Percentiles rank a stretch among this genome's conserved stretches.
These are phyloP conservation scores for Rhodosporidiobolus odoratus DNA, from an alignment of 768 basidiomycete species.

Conservation along the genomic window DNA sequence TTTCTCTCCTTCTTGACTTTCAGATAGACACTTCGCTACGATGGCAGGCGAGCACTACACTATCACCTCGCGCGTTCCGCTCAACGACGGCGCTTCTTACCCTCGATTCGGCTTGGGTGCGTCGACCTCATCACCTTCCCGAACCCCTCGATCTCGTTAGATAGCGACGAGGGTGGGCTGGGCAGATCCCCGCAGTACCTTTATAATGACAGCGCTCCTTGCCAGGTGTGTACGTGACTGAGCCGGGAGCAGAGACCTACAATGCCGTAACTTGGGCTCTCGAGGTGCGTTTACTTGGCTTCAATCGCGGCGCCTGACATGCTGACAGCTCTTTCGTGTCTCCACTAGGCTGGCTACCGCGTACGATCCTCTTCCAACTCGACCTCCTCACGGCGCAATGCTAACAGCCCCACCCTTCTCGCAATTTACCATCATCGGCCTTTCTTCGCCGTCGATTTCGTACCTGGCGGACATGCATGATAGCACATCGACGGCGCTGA, in stretches of 20 bases:
- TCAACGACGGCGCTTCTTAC: conserved; percentile 56
- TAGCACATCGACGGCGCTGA: conserved; percentile 37
- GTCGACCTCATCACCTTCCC: conserved; percentile 43
- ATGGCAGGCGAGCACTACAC: background rate
- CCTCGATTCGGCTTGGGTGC: conserved; percentile 58
- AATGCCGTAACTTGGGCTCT: conserved; percentile 59
- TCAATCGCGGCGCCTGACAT: background rate
- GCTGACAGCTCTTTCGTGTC: background rate
- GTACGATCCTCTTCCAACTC: conserved; percentile 34
- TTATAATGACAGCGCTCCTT: conserved; percentile 38
- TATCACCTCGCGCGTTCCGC: conserved; percentile 43
- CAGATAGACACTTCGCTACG: background rate
- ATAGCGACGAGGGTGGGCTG: background rate
- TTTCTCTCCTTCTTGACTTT: background rate
- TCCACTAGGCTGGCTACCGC: conserved; percentile 57
- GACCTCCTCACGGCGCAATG: background rate
- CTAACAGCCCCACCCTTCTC: background rate
- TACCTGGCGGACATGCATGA: no score
- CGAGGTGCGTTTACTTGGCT: conserved; percentile 50
- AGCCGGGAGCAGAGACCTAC: conserved; percentile 56
- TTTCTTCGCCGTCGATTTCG: background rate
- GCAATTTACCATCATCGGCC: no score
- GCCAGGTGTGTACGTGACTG: conserved; percentile 58
- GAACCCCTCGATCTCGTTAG: background rate
- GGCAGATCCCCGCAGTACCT: background rate